Evolutionary conservation across 2,329 filamentous ascomycete species (phyloP), one percentile per base, ranked within the genome.

Genomic region (Biscogniauxia marginata): DNA sequence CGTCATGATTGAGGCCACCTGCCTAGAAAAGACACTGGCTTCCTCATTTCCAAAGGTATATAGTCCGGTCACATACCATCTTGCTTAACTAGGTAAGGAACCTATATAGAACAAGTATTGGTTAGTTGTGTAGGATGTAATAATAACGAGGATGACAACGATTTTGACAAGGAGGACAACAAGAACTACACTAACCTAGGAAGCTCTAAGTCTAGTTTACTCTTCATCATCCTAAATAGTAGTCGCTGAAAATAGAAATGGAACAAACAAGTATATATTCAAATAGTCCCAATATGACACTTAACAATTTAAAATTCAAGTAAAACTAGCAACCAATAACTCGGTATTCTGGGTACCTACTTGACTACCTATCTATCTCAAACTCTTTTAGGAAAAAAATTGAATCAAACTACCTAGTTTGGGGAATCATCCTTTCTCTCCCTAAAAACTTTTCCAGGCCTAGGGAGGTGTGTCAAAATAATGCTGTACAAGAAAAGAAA

Each of bases 271-370:
- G n/a, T n/a, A n/a, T n/a, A n/a, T n/a, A n/a, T n/a, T n/a, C n/a
- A n/a, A n/a, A n/a, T n/a, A n/a, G n/a, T n/a, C n/a, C n/a, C n/a
- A n/a, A n/a, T n/a, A n/a, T n/a, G n/a, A n/a, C n/a, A n/a, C n/a
- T n/a, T n/a, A n/a, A n/a, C n/a, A n/a, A n/a, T n/a, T n/a, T n/a
- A n/a, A n/a, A n/a, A n/a, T n/a, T n/a, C n/a, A n/a, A n/a, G n/a
- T 11, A 8, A 16, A 21, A 21, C 3, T 46, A 6, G 11, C 34
- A 24, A 56, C 54, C 55, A 53, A 57, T 39, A 50, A 20, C 21
- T 53, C 30, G 24, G 47, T 52, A 57, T 57, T 57, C 46, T 43
- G 44, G 23, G 46, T 57, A 54, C 53, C 52, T 47, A 50, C n/a
- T 8, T 55, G 45, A 21, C 49, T 58, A 56, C 46, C 45, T 61